Percentiles rank a stretch among this genome's conserved stretches.
Evolutionary conservation across 805 yeast genomes (phyloP).

Genomic region (Candida ipomoeae): DNA sequence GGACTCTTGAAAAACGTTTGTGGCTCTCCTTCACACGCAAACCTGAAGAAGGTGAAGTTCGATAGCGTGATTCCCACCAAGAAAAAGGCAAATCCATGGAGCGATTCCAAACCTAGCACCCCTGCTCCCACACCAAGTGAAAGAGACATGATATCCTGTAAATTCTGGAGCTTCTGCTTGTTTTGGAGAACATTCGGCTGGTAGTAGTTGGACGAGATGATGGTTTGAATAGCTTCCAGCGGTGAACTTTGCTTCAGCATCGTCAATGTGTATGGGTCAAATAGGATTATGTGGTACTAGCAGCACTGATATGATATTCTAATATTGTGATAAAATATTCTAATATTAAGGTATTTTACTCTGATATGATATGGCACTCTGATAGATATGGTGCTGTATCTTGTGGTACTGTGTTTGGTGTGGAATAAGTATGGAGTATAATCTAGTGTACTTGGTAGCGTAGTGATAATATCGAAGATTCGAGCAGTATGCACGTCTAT

Average conservation of each 20-base stretch:
- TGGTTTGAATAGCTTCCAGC: not conserved
- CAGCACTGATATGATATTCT: too few species aligned
- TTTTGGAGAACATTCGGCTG: conserved; percentile 10
- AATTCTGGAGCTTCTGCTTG: conserved; percentile 20
- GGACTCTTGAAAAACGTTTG: conserved; percentile 26
- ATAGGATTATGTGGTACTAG: too few species aligned
- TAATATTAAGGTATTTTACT: too few species aligned
- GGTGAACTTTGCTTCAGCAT: not conserved
- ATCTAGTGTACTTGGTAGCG: too few species aligned
- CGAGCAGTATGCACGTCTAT: conserved; percentile 2
- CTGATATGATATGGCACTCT: too few species aligned
- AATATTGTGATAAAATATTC: too few species aligned
- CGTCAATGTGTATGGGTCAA: not conserved
- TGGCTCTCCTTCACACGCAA: conserved; percentile 32
- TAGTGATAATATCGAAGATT: not conserved
- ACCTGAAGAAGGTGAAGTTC: conserved; percentile 25
- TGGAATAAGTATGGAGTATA: not conserved
- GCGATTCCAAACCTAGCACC: conserved; percentile 34
- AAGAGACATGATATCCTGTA: conserved; percentile 37
- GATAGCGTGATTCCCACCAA: conserved; percentile 29
- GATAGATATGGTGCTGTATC: too few species aligned
- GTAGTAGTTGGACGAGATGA: conserved; percentile 2
- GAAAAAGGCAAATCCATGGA: conserved; percentile 34
- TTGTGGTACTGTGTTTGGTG: too few species aligned
- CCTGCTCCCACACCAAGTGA: conserved; percentile 41